A percentile compares a stretch with the other conserved stretches of the same genome.
These are phyloP conservation scores for Halophytophthora polymorphica DNA, from an alignment of 352 stramenopile species.

Conservation along the genomic window DNA sequence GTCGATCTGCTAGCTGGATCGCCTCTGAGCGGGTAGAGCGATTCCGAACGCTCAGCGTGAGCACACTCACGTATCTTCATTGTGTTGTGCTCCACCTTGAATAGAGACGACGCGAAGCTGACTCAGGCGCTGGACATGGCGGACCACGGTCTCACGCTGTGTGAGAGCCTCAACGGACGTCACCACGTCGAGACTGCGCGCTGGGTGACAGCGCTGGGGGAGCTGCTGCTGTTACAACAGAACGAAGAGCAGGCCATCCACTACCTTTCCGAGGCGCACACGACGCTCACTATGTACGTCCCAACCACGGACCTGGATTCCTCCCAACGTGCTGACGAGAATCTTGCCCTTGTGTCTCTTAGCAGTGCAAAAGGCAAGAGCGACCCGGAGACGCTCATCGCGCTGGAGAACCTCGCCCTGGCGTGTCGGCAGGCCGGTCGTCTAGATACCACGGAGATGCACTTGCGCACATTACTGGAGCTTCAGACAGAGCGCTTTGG, in stretches of 20 bases:
- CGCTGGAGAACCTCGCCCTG: constrained; percentile 55
- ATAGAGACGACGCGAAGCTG: constrained; percentile 22
- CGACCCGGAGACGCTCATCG: constrained; percentile 24
- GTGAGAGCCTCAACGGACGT: constrained; percentile 31
- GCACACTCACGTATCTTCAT: background rate
- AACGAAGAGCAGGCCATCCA: constrained; percentile 32
- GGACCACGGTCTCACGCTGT: constrained; percentile 41
- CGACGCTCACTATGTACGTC: constrained; percentile 25
- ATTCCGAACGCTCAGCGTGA: background rate
- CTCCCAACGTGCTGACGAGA: background rate
- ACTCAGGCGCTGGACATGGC: constrained; percentile 27
- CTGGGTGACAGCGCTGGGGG: constrained; percentile 44
- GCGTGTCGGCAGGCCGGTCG: constrained; percentile 15
- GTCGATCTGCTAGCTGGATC: constrained; percentile 4
- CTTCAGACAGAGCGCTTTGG: constrained; percentile 32
- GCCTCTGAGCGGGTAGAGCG: background rate
- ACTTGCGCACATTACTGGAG: constrained; percentile 18
- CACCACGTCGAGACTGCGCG: constrained; percentile 32
- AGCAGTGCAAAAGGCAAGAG: constrained; percentile 33
- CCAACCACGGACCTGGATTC: background rate
- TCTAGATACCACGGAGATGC: constrained; percentile 14
- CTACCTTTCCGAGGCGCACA: constrained; percentile 31
- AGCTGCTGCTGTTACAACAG: constrained; percentile 30
- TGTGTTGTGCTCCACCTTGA: background rate
- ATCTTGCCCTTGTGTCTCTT: background rate